Conservation (phyloP, 345 rosid species). For the Linum tenue region DNA sequence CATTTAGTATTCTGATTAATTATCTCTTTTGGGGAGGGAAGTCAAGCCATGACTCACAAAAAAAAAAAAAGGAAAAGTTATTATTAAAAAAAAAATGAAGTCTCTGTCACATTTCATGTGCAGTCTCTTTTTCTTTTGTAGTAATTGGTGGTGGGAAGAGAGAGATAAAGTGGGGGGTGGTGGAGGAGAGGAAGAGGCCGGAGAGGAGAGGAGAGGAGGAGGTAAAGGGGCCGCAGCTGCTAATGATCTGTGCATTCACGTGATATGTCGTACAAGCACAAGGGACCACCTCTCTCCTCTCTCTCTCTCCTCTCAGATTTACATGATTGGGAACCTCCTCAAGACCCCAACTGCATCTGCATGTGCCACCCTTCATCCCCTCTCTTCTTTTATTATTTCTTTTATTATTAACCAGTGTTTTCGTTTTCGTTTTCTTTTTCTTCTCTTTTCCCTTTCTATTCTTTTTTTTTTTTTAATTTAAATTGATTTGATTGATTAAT, state of each 20-base stretch:
- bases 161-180: background rate
- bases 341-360: background rate
- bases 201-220: slow-evolving; percentile 12
- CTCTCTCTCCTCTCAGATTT: slow-evolving; percentile 6
- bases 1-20: no score
- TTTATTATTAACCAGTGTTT: background rate
- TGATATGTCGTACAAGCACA: slow-evolving; percentile 28
- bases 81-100: no score
- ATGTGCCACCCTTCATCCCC: background rate
- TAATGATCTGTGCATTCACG: slow-evolving; percentile 40
- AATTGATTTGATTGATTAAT: no score
- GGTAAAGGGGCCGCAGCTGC: slow-evolving; percentile 15
- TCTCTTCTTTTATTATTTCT: background rate
- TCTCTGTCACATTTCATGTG: no score
- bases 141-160: no score
- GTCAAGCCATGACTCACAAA: no score
- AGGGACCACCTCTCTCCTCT: slow-evolving; percentile 30
- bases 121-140: no score
- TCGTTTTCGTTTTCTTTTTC: no score
- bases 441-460: no score
- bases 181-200: background rate
- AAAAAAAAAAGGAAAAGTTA: no score
- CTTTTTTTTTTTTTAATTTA: no score
- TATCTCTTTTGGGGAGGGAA: no score
- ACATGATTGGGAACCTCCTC: slow-evolving; percentile 28